Base-by-base conservation (phyloP, 202 grass and related monocot species). In the Bolboschoenoplectus hybrid region DNA sequence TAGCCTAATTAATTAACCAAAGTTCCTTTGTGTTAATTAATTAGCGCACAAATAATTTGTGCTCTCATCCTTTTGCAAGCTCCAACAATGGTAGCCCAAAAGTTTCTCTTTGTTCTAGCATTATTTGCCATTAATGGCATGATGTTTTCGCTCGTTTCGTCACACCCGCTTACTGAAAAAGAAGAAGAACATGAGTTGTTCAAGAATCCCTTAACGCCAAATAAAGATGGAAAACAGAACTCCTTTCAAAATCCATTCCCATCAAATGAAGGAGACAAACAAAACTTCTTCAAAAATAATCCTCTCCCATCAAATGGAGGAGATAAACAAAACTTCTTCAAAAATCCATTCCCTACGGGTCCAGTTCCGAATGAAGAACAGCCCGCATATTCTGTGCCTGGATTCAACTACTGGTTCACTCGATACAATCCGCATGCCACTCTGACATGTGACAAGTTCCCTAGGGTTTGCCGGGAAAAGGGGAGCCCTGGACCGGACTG, bases 401-500 rank as follows among this genome's bases (percentile, higher is more conserved):
- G 80, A 68, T 68, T 20, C 47, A 51, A 67, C 40, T 53, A 84
- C n/a, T 84, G 81, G 64, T 12, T 26, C 11, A 84, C n/a, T 39
- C 47, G 26, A 4, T 68, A 65, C 32, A 84, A 53, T 26, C 19
- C 14, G 26, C 81, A 14, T 56, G 81, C 63, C 14, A 68, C 81
- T 55, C 12, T 20, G 51, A 53, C 62, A 57, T 84, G 9, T 9
- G 57, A 74, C 63, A 84, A 64, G 61, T 32, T 80, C 3, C 56
- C 57, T 13, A 82, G 74, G 38, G 13, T 93, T 6, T 97, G 95
- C 88, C 60, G 60, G 12, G 32, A 20, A 16, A 4, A 14, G 0
- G 89, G 88, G 52, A 71, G 79, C 65, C 3, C n/a, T 9, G 84
- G 67, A n/a, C 74, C 89, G 2, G 43, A 44, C 34, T 97, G 90